Evolutionary conservation across 257 asterid genomes (phyloP).

Genomic region (Capsicum rhomboideum): DNA sequence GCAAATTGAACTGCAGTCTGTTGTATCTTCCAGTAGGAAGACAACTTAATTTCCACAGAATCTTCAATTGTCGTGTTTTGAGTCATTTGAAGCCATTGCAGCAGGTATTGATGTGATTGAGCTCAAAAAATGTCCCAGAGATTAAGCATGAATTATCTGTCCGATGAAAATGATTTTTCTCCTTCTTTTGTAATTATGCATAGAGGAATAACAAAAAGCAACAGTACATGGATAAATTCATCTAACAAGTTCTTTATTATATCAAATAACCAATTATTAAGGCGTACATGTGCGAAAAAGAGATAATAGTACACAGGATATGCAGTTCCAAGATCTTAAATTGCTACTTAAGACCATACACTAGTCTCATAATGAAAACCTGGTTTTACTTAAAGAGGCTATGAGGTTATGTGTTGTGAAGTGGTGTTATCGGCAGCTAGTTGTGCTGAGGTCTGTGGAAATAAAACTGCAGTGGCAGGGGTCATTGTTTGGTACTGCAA

Average conservation of each 20-base stretch:
- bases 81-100: not conserved
- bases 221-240: not conserved
- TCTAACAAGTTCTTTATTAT: not conserved
- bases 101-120: too few species aligned
- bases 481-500: slow-evolving; percentile 51
- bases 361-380: not conserved
- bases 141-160: too few species aligned
- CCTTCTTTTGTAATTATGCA: not conserved
- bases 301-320: not conserved
- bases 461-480: slow-evolving; percentile 40
- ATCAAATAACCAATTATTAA: not conserved
- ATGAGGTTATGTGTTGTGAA: slow-evolving; percentile 17
- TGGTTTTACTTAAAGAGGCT: not conserved
- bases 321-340: not conserved
- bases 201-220: not conserved
- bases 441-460: slow-evolving; percentile 35
- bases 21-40: not conserved
- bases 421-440: slow-evolving; percentile 15
- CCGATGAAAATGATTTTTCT: too few species aligned
- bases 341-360: not conserved
- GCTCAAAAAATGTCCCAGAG: not conserved
- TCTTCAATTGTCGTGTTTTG: too few species aligned
- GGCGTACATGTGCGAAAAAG: not conserved
- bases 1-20: not conserved
- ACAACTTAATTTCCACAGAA: not conserved